Percentiles rank a stretch among this genome's conserved stretches.
Conservation (phyloP, 129 eudicot species). For the Solidago caesia region DNA sequence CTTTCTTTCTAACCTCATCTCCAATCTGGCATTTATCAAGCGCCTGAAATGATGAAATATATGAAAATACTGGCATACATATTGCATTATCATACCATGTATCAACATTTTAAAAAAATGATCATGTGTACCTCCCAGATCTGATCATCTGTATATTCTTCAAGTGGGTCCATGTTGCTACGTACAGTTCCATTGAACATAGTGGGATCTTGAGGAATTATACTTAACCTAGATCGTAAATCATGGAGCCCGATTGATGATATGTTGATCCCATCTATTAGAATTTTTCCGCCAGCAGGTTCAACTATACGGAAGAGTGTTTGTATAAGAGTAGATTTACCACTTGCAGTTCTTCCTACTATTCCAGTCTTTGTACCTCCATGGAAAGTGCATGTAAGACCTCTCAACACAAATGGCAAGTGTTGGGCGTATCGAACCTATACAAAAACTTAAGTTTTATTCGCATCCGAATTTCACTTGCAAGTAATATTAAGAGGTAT, state of each 20-base stretch:
- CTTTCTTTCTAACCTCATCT: constrained; percentile 28
- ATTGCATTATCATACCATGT: not conserved
- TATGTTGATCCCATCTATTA: constrained; percentile 72
- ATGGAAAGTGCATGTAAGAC: constrained; percentile 73
- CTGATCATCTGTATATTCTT: constrained; percentile 74
- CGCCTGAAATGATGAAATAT: constrained; percentile 24
- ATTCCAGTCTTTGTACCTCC: constrained; percentile 92
- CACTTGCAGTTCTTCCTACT: constrained; percentile 97
- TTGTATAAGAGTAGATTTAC: constrained; percentile 91
- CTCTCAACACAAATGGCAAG: constrained; percentile 89
- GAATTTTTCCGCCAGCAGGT: constrained; percentile 57
- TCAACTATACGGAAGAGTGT: constrained; percentile 90
- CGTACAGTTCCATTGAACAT: constrained; percentile 89
- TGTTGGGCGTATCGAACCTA: constrained; percentile 93
- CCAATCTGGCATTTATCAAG: constrained; percentile 34
- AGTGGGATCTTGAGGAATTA: constrained; percentile 96
- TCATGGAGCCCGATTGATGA: constrained; percentile 82
- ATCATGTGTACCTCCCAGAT: constrained; percentile 29
- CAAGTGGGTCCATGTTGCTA: constrained; percentile 90
- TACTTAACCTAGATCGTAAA: constrained; percentile 81
- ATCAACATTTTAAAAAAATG: not conserved
- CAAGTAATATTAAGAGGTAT: not conserved
- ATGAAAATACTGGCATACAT: constrained; percentile 2
- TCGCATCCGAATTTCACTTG: not conserved
- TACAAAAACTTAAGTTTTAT: not conserved